phyloP scores from a whole-genome alignment of 2,329 filamentous ascomycete species.

The Apiospora rasikravindrae region DNA sequence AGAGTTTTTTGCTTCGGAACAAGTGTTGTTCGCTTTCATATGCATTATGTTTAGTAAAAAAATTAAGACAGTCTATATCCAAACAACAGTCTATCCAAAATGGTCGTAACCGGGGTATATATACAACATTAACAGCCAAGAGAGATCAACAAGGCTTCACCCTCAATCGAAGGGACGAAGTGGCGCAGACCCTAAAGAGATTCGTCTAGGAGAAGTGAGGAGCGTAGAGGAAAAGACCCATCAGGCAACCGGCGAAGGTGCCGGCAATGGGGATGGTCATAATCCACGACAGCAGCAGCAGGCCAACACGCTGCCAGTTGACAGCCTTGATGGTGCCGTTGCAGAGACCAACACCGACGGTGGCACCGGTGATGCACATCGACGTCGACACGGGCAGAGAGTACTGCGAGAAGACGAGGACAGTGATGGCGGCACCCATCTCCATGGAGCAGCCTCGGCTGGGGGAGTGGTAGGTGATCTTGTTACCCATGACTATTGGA shows the following conservation, averaged over 20 bases:
- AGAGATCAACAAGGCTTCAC: background rate
- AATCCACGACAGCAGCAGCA: slow-evolving; percentile 72
- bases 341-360: slow-evolving; percentile 78
- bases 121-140: background rate
- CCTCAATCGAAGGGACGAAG: background rate
- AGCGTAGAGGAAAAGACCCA: slow-evolving; percentile 59
- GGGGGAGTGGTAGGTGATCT: slow-evolving; percentile 42
- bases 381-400: slow-evolving; percentile 77
- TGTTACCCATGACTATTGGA: slow-evolving; percentile 68
- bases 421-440: slow-evolving; percentile 78
- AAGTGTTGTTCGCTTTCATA: background rate
- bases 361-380: slow-evolving; percentile 82
- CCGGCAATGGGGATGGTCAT: slow-evolving; percentile 68
- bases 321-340: slow-evolving; percentile 74
- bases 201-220: slow-evolving; percentile 60
- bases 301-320: slow-evolving; percentile 75
- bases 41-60: background rate
- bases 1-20: background rate
- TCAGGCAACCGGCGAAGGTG: slow-evolving; percentile 58
- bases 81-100: slow-evolving; percentile 12
- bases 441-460: slow-evolving; percentile 70
- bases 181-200: background rate
- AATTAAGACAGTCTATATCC: slow-evolving; percentile 11
- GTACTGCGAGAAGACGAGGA: slow-evolving; percentile 77
- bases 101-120: slow-evolving; percentile 17